These are phyloP conservation scores for Penicillium italicum DNA, from an alignment of 2,329 filamentous ascomycete species.

Conservation along the genomic window DNA sequence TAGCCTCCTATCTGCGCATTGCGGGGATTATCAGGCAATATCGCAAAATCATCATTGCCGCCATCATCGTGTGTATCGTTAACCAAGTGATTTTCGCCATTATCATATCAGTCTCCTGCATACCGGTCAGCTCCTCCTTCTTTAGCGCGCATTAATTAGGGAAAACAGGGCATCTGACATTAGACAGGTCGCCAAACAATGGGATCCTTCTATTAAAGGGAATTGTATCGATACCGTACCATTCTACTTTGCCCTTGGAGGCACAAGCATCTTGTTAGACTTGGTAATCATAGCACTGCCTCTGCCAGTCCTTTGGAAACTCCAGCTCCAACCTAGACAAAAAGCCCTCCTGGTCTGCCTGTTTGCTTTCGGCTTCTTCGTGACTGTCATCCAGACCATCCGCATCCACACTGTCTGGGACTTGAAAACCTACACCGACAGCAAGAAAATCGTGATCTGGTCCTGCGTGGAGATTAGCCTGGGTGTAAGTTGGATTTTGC, in stretches of 20 bases:
- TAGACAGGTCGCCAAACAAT: constrained; percentile 39
- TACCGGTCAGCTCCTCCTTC: constrained; percentile 18
- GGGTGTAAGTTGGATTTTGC: constrained; percentile 26
- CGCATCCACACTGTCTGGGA: constrained; percentile 50
- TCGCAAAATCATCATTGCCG: constrained; percentile 31
- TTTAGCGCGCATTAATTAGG: not conserved
- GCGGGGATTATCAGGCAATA: constrained; percentile 40
- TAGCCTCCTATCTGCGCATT: constrained; percentile 49
- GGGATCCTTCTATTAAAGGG: constrained; percentile 41
- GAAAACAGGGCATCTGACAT: constrained; percentile 4
- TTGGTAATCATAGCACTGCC: constrained; percentile 25
- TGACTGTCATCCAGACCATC: constrained; percentile 51
- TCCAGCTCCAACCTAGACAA: constrained; percentile 16
- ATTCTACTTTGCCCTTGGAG: constrained; percentile 44
- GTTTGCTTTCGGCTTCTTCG: constrained; percentile 51
- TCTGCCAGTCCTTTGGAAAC: constrained; percentile 22
- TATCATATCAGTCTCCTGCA: constrained; percentile 26
- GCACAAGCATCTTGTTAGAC: constrained; percentile 25
- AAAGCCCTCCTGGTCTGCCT: constrained; percentile 41
- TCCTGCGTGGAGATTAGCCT: constrained; percentile 47
- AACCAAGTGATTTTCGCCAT: constrained; percentile 40
- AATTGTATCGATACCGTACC: constrained; percentile 42
- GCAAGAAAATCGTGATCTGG: constrained; percentile 44
- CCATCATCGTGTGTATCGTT: constrained; percentile 36
- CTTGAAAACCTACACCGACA: constrained; percentile 47